Evolutionary conservation across 164 flowering plant genomes (phyloP), one percentile per base, ranked within the genome.

Genomic region (Chimonanthus salicifolius): DNA sequence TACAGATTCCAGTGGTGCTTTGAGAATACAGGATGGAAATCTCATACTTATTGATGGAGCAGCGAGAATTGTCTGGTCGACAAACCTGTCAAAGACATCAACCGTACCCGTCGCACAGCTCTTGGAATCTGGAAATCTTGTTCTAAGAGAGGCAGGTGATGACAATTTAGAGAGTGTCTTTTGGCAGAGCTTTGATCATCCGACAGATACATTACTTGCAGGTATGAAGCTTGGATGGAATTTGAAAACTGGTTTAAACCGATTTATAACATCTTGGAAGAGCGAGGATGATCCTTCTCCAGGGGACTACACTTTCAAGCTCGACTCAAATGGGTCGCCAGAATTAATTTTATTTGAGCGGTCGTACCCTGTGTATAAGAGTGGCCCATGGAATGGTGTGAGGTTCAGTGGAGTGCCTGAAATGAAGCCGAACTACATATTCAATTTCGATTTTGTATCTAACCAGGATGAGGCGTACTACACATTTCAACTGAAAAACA

Each of bases 321-420:
- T 85, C 0, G 82, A 88, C 6, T 70, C 6, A 3, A 63, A 49
- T 2, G 90, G 88, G 16, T 64, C 58, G n/a, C 83, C 85, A 44
- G 71, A 85, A 49, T 6, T 64, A 2, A 9, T 76, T 33, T 2
- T 88, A 6, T 18, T 33, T 64, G 65, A 72, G 4, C 44, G 67
- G 2, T 50, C 66, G 3, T 2, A 16, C 0, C 15, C 5, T 0
- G 5, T 7, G 5, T 85, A 79, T 58, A 76, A 91, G 33, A 82
- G 83, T 47, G 94, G 97, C 3, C 88, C 91, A 2, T 89, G 90
- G 91, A 85, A 84, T 64, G 94, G 94, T 0, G 7, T 66, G 1
- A 60, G 85, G 47, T 92, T 85, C 62, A 87, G 85, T n/a, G 94
- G 94, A 1, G 83, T 85, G 0, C 92, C 93, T 6, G 87, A 83